Evolutionary conservation across 1,284 basidiomycete genomes (phyloP).

Genomic region (Sphagnurus paluster): DNA sequence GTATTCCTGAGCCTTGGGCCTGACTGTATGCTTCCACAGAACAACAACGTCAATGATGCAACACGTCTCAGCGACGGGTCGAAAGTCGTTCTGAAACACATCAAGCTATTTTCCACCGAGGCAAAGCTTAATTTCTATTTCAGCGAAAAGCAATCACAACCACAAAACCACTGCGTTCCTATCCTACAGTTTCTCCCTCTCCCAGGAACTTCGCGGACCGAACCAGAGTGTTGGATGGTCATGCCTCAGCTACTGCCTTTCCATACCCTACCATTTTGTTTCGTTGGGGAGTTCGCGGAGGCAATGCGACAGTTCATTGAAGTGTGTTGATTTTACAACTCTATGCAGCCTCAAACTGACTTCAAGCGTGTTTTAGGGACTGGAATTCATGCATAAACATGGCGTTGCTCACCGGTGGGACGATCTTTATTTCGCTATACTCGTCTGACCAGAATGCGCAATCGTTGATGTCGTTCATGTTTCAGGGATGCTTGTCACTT

Average conservation of each 20-base stretch:
- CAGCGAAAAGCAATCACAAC: constrained; percentile 1
- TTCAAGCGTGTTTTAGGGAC: constrained; percentile 12
- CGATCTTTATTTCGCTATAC: too few relatives aligned
- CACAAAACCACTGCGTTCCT: constrained; percentile 11
- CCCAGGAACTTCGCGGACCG: constrained; percentile 7
- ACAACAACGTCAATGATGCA: background rate
- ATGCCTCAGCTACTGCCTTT: constrained; percentile 15
- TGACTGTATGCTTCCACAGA: background rate
- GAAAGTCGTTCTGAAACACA: constrained; percentile 12
- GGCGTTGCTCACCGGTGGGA: constrained; percentile 22
- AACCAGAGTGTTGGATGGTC: constrained; percentile 9
- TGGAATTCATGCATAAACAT: constrained; percentile 23
- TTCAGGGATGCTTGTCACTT: constrained; percentile 22
- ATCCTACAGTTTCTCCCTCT: constrained; percentile 5
- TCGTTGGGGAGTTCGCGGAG: constrained; percentile 22
- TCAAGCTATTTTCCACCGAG: constrained; percentile 1
- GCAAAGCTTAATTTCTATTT: background rate
- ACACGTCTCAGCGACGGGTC: background rate
- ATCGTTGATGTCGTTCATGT: too few relatives aligned
- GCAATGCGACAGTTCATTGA: constrained; percentile 21
- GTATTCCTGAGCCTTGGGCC: background rate
- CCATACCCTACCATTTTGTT: constrained; percentile 19
- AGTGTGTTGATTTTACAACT: constrained; percentile 6
- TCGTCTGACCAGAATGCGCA: too few relatives aligned
- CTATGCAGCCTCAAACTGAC: background rate